A percentile compares a stretch with the other conserved stretches of the same genome.
These are phyloP conservation scores for Termitomyces sp. DNA, from an alignment of 768 basidiomycete species.

Conservation along the genomic window DNA sequence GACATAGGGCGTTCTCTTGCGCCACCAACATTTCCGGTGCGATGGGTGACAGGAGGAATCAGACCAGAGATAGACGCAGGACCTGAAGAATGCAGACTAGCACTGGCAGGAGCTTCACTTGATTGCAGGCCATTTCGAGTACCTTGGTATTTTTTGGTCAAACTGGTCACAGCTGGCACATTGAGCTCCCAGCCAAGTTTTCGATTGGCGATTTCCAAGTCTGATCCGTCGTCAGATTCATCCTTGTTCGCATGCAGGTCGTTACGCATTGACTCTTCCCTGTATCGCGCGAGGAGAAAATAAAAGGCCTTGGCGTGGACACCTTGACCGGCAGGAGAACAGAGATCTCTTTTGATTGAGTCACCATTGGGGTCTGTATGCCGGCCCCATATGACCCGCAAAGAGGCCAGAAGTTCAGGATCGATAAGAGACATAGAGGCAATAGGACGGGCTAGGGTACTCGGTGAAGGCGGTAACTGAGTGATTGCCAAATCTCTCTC, in stretches of 20 bases:
- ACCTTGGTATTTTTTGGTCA: constrained; percentile 26
- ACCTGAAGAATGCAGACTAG: constrained; percentile 16
- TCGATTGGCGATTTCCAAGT: constrained; percentile 25
- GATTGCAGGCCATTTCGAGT: constrained; percentile 15
- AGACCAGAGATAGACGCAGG: constrained; percentile 10
- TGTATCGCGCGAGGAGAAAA: constrained; percentile 72
- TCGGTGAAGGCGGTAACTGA: constrained; percentile 58
- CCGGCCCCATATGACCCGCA: constrained; percentile 81
- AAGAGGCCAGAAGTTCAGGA: constrained; percentile 67
- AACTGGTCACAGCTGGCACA: constrained; percentile 18
- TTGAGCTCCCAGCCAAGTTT: constrained; percentile 37
- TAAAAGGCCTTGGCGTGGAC: constrained; percentile 87
- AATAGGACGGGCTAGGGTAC: constrained; percentile 66
- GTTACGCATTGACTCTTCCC: constrained; percentile 46
- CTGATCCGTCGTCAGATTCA: constrained; percentile 17
- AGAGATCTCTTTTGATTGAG: constrained; percentile 58
- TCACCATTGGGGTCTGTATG: constrained; percentile 52
- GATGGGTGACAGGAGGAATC: constrained; percentile 18
- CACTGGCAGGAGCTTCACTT: constrained; percentile 10
- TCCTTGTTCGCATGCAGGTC: constrained; percentile 46
- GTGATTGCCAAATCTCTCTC: constrained; percentile 17
- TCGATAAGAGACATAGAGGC: constrained; percentile 68
- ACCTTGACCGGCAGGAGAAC: constrained; percentile 64
- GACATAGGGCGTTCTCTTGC: constrained; percentile 41
- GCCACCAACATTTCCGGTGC: constrained; percentile 11